Base-by-base conservation (phyloP, 176 grass and related monocot genomes). In the Ananas comosus region DNA sequence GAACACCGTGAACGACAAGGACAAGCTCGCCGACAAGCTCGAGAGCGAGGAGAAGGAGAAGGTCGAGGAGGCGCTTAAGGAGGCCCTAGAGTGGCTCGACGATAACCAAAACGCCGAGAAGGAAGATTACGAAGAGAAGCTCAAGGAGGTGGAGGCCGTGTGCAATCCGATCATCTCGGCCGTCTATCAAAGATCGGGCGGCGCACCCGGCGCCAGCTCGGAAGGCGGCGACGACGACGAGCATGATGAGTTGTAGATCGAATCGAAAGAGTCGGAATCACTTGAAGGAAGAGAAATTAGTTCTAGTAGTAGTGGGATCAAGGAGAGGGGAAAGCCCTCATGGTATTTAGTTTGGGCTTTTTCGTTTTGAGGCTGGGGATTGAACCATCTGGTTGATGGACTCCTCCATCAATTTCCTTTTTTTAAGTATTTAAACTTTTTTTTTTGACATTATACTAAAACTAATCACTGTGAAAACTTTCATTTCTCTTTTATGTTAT, bases 1-100 rank as follows among this genome's bases (percentile, higher is more conserved):
- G 72, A 85, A 80, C 67, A 74, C 67, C 13, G 63, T 85, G 4
- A 65, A 66, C 8, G 83, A 80, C 66, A 85, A 85, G 68, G 83
- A 85, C 72, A 85, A 85, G 33, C 63, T 85, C 0, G 77, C 77
- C 0, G 83, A 85, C 67, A 85, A 85, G 50, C 70, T 85, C 25
- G 83, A 85, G 72, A 64, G 67, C 4, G 83, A 85, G 48, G 83
- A 85, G 72, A 85, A 85, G 63, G 83, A 85, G 72, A 85, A 85
- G 72, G 72, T 85, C 4, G 83, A 85, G 57, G 77, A 64, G 13
- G 83, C 77, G 1, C 11, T 80, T 9, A 85, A 85, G 67, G 83
- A 85, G 11, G 73, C 83, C 10, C 79, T 85, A 12, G 83, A 85
- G 61, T 85, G 83, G 83, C 79, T 85, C 24, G 83, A 85, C 11